Conservation (phyloP, 23 red algal genomes). For the Gracilaria domingensis region DNA sequence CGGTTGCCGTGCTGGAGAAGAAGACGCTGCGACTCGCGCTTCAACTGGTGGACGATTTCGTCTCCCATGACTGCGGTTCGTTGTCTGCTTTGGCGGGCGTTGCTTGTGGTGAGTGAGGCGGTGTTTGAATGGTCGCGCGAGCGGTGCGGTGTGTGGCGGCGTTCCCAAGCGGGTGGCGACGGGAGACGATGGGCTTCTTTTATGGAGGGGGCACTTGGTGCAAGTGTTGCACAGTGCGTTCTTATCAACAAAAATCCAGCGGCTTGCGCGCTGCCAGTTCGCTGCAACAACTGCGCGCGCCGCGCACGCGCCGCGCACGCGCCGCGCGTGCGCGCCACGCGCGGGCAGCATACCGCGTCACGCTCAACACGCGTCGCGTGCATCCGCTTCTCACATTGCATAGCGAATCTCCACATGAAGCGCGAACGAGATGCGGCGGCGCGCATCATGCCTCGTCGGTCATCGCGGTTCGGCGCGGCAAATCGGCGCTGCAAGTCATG, state of each 20-base stretch:
- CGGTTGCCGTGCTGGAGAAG: slow-evolving; percentile 5
- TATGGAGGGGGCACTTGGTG: too few relatives aligned
- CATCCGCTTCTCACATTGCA: too few relatives aligned
- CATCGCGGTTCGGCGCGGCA: too few relatives aligned
- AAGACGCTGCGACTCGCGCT: slow-evolving; percentile 20
- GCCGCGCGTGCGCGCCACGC: background rate
- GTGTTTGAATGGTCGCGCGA: too few relatives aligned
- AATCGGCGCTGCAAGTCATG: too few relatives aligned
- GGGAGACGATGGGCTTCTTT: background rate
- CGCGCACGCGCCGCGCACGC: background rate
- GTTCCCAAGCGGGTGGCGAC: background rate
- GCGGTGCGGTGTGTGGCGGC: too few relatives aligned
- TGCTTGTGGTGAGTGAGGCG: too few relatives aligned
- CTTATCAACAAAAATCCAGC: background rate
- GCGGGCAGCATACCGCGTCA: background rate
- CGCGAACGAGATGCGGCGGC: background rate
- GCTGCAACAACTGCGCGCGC: background rate
- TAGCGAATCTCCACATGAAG: too few relatives aligned
- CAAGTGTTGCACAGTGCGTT: background rate
- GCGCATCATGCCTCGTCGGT: background rate
- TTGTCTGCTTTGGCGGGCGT: too few relatives aligned
- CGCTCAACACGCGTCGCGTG: too few relatives aligned
- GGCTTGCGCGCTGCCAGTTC: background rate
- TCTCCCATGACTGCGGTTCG: background rate
- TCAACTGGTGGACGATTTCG: slow-evolving; percentile 7